Percentiles rank a stretch among this genome's conserved stretches.
phyloP scores from a whole-genome alignment of 164 flowering plant genomes.

The Malania oleifera region DNA sequence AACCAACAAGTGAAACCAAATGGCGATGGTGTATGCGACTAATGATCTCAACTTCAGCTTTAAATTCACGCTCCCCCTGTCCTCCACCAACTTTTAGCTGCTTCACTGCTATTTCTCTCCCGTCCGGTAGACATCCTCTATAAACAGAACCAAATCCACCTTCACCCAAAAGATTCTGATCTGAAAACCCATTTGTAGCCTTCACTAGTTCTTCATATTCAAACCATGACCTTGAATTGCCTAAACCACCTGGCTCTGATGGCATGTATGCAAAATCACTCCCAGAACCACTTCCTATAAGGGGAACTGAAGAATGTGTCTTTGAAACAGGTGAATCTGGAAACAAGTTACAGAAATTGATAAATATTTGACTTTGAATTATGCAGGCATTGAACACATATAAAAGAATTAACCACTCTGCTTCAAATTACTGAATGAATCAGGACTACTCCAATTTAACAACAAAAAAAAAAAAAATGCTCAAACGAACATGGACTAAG shows the following conservation, averaged over 20 bases:
- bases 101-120: conserved; percentile 83
- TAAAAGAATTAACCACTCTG: neutral
- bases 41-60: conserved; percentile 73
- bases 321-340: conserved; percentile 39
- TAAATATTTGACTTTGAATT: neutral
- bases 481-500: too few species aligned
- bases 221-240: conserved; percentile 68
- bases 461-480: too few species aligned
- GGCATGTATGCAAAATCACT: conserved; percentile 34
- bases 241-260: conserved; percentile 54
- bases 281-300: conserved; percentile 38
- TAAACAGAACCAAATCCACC: conserved; percentile 90
- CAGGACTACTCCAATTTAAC: neutral
- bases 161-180: conserved; percentile 68
- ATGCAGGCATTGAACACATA: neutral
- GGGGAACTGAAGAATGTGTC: conserved; percentile 36
- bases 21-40: conserved; percentile 81
- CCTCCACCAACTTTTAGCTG: conserved; percentile 75
- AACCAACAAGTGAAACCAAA: conserved; percentile 89
- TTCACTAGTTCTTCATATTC: conserved; percentile 57
- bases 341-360: conserved; percentile 9
- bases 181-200: conserved; percentile 77
- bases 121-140: conserved; percentile 69
- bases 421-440: neutral
- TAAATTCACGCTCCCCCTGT: conserved; percentile 90